phyloP scores from a whole-genome alignment of 805 yeast genomes.

The Kuraishia hungarica region DNA sequence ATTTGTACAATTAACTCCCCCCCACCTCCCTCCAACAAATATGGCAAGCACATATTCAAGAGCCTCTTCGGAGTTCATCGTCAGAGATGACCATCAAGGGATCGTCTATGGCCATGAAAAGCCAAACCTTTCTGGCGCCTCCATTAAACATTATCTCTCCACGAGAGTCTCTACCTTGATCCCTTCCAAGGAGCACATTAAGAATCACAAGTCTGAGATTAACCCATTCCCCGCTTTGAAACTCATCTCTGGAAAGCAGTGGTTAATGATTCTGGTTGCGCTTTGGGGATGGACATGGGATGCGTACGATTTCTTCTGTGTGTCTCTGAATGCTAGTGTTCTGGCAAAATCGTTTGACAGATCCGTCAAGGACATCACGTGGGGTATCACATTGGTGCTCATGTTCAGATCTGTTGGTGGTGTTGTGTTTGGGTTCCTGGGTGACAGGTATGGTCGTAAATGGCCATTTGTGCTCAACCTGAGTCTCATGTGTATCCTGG shows the following conservation, averaged over 20 bases:
- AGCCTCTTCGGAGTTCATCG: background rate
- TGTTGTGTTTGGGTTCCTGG: conserved; percentile 46
- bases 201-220: conserved; percentile 29
- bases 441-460: conserved; percentile 55
- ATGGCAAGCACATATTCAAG: conserved; percentile 1
- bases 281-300: conserved; percentile 59
- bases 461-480: conserved; percentile 45
- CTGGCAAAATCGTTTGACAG: conserved; percentile 38
- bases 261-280: conserved; percentile 48
- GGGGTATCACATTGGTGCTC: conserved; percentile 61
- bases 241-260: conserved; percentile 40
- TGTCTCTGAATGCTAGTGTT: conserved; percentile 38
- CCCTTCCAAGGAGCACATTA: conserved; percentile 31
- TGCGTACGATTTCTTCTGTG: conserved; percentile 55
- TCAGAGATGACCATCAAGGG: background rate
- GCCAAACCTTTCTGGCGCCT: conserved; percentile 21
- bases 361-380: conserved; percentile 43
- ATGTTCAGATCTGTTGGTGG: conserved; percentile 68
- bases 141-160: conserved; percentile 27
- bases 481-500: conserved; percentile 37
- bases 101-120: background rate
- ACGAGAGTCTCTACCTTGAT: conserved; percentile 43
- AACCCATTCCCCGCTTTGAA: conserved; percentile 59
- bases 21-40: background rate
- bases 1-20: too few species aligned